Evolutionary conservation across 345 rosid species (phyloP), one percentile per base, ranked within the genome.

Genomic region (Garcia nutans): DNA sequence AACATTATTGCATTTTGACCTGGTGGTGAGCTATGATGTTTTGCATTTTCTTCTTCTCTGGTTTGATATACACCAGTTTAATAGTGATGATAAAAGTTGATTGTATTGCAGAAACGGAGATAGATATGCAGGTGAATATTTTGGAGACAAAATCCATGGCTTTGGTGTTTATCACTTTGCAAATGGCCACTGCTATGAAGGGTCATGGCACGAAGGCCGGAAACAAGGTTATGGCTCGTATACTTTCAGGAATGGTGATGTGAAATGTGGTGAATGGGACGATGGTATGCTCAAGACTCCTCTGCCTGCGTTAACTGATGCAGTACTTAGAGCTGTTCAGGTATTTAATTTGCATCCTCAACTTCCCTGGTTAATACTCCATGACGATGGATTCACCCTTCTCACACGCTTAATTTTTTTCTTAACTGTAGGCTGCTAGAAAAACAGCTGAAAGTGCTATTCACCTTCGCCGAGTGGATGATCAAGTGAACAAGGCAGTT

Each of bases 171-270:
- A 96, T 74, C 93, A 85, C 78, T 96, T 96, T 22, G 92, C 92
- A 24, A 92, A 92, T 74, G 96, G 97, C 74, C 99, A 96, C 54
- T 88, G 89, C 77, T 93, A 96, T 0, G 97, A 96, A 82, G 99
- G 99, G 4, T 93, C 97, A 13, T 96, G 99, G 99, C 98, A 96
- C 26, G 99, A 96, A 84, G 97, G 97, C 55, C 87, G 87, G 75
- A 93, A 88, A 70, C 99, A 96, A 84, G 99, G 99, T 0, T 88
- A 82, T 76, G 99, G 98, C 69, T 77, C 85, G 89, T 96, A 93
- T 75, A 88, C 86, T 2, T 90, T 96, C 77, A 87, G 97, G 12
- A 91, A 71, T 8, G 87, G 97, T n/a, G 96, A 89, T 23, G 64
- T 77, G 0, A 90, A 82, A 71, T 90, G 85, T 4, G 98, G 98